Percentiles rank a stretch among this genome's conserved stretches.
phyloP scores from a whole-genome alignment of 768 basidiomycete genomes.

The Clavulina sp. region DNA sequence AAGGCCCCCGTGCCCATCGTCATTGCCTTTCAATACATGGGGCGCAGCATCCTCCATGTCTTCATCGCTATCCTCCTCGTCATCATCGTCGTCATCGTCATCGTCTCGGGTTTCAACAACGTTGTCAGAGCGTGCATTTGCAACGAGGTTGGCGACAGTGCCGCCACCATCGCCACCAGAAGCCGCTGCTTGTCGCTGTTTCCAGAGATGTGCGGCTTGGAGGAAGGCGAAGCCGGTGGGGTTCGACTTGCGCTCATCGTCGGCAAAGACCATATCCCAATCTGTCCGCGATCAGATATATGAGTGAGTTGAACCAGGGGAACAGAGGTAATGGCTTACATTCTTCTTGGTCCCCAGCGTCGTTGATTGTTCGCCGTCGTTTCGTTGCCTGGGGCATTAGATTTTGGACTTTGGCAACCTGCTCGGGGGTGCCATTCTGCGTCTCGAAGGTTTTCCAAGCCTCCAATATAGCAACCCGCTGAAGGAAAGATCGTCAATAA shows the following conservation, averaged over 20 bases:
- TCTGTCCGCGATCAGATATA: conserved; percentile 28
- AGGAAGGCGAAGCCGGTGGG: conserved; percentile 91
- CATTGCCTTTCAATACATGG: too few relatives aligned
- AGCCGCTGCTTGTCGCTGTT: conserved; percentile 32
- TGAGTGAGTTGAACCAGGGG: background rate
- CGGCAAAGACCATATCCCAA: conserved; percentile 89
- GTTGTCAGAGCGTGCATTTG: too few relatives aligned
- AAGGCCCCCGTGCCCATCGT: too few relatives aligned
- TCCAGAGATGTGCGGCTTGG: conserved; percentile 90
- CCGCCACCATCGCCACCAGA: conserved; percentile 18
- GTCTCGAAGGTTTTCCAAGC: conserved; percentile 94
- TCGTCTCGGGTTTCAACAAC: conserved; percentile 10
- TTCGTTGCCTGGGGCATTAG: conserved; percentile 66
- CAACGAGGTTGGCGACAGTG: conserved; percentile 18
- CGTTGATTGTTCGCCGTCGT: background rate
- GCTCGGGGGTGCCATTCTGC: conserved; percentile 50
- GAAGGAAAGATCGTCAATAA: conserved; percentile 3
- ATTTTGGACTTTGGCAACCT: conserved; percentile 65
- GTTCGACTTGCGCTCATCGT: conserved; percentile 88
- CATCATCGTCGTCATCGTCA: conserved; percentile 15
- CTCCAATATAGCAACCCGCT: conserved; percentile 85
- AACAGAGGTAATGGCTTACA: background rate
- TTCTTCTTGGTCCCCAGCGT: background rate
- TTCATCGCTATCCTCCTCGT: conserved; percentile 29
- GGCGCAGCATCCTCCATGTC: too few relatives aligned